A percentile compares a stretch with the other conserved stretches of the same genome.
These are phyloP conservation scores for Nissolia schottii DNA, from an alignment of 306 rosid genomes.

Conservation along the genomic window DNA sequence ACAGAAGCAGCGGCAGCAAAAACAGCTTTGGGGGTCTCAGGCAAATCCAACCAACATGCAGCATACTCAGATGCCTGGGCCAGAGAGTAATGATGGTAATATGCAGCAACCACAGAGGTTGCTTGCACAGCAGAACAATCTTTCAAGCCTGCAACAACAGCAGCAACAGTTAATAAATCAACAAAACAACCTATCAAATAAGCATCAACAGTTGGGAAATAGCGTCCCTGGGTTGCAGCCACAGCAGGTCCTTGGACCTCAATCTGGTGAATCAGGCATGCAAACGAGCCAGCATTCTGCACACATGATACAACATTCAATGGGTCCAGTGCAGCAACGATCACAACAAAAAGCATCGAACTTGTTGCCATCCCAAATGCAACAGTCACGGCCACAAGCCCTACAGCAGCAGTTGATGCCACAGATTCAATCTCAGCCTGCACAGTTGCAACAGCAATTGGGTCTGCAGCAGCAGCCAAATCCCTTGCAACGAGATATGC, in stretches of 20 bases:
- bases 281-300: slow-evolving; percentile 76
- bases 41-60: slow-evolving; percentile 69
- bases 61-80: slow-evolving; percentile 61
- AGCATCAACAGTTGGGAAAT: slow-evolving; percentile 84
- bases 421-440: slow-evolving; percentile 81
- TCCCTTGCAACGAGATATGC: slow-evolving; percentile 75
- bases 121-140: slow-evolving; percentile 72
- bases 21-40: slow-evolving; percentile 65
- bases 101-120: slow-evolving; percentile 81
- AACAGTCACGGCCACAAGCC: slow-evolving; percentile 69
- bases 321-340: slow-evolving; percentile 66
- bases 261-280: slow-evolving; percentile 70
- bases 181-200: slow-evolving; percentile 68
- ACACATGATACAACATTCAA: slow-evolving; percentile 69
- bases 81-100: slow-evolving; percentile 68
- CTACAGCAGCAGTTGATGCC: slow-evolving; percentile 79
- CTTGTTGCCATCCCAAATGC: slow-evolving; percentile 69
- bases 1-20: slow-evolving; percentile 44
- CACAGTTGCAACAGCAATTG: slow-evolving; percentile 82
- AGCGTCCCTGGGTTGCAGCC: slow-evolving; percentile 71
- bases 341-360: slow-evolving; percentile 64
- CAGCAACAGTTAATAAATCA: slow-evolving; percentile 77
- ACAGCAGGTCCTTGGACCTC: slow-evolving; percentile 63
- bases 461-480: slow-evolving; percentile 82
- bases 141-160: slow-evolving; percentile 53